Evolutionary conservation across 441 rosid species (phyloP).

Genomic region (Biscutella laevigata): DNA sequence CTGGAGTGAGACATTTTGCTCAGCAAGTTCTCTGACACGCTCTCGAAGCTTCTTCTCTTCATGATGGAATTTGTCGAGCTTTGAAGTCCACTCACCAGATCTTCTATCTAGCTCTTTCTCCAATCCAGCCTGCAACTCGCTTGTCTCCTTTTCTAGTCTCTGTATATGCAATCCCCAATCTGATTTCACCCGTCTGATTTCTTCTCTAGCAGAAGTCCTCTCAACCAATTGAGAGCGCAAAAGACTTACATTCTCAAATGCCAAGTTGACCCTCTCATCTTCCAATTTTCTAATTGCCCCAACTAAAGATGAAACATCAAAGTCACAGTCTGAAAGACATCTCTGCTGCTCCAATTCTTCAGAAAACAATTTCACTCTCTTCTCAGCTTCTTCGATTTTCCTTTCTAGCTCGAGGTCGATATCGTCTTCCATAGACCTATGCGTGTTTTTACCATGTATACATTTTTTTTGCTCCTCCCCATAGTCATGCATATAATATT

Average conservation of each 20-base stretch:
- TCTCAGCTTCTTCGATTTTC: constrained; percentile 63
- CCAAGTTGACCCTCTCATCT: constrained; percentile 68
- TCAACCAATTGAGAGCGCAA: constrained; percentile 44
- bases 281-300: constrained; percentile 47
- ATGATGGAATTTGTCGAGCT: constrained; percentile 63
- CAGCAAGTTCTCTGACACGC: constrained; percentile 90
- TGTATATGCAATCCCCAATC: constrained; percentile 48
- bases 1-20: constrained; percentile 89
- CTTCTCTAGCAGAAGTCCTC: constrained; percentile 56
- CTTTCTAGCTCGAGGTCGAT: constrained; percentile 44
- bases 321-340: constrained; percentile 40
- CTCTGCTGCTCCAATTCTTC: constrained; percentile 58
- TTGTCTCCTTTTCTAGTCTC: constrained; percentile 67
- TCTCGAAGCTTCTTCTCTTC: constrained; percentile 93
- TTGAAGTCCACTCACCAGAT: constrained; percentile 79
- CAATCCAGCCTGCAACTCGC: constrained; percentile 67
- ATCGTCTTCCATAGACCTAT: constrained; percentile 36
- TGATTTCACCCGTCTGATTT: constrained; percentile 39
- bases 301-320: constrained; percentile 57
- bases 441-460: constrained; percentile 21
- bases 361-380: constrained; percentile 57
- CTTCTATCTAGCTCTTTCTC: constrained; percentile 97
- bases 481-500: constrained; percentile 28
- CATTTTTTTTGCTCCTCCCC: constrained; percentile 28
- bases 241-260: constrained; percentile 62